These are phyloP conservation scores for Sporothrix schenckii DNA, from an alignment of 2,329 filamentous ascomycete genomes.

Conservation along the genomic window DNA sequence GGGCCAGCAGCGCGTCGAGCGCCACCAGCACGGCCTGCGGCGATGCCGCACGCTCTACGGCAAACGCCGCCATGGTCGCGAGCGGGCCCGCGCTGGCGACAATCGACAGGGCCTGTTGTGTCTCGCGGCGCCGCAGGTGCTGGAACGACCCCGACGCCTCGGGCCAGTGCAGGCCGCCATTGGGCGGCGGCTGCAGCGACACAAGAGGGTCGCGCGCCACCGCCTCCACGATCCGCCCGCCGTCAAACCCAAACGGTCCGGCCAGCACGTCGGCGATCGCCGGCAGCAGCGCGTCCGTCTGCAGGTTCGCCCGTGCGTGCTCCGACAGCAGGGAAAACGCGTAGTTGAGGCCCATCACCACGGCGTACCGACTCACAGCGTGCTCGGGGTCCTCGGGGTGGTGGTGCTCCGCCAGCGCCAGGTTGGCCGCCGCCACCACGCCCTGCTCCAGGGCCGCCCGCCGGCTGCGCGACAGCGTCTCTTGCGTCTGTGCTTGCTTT, in stretches of 20 bases:
- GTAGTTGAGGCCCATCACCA: slow-evolving; percentile 75
- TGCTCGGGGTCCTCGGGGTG: slow-evolving; percentile 42
- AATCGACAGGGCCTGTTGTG: slow-evolving; percentile 45
- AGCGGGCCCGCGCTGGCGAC: slow-evolving; percentile 69
- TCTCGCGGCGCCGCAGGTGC: slow-evolving; percentile 60
- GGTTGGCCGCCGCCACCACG: slow-evolving; percentile 72
- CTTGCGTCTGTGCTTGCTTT: slow-evolving; percentile 42
- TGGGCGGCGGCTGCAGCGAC: not conserved
- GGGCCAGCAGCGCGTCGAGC: slow-evolving; percentile 66
- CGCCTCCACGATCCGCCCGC: slow-evolving; percentile 72
- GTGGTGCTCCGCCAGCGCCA: slow-evolving; percentile 59
- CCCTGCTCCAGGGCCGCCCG: slow-evolving; percentile 71
- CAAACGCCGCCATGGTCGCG: slow-evolving; percentile 65
- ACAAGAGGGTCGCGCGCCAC: slow-evolving; percentile 62
- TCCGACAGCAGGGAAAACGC: slow-evolving; percentile 72
- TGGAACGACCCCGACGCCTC: slow-evolving; percentile 62
- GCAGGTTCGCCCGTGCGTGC: slow-evolving; percentile 58
- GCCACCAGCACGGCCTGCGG: slow-evolving; percentile 38
- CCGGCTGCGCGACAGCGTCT: slow-evolving; percentile 65
- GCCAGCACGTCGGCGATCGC: slow-evolving; percentile 68
- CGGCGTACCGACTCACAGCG: slow-evolving; percentile 52
- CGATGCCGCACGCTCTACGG: slow-evolving; percentile 56
- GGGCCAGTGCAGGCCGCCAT: slow-evolving; percentile 64
- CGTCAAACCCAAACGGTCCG: slow-evolving; percentile 72
- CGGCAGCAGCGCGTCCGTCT: slow-evolving; percentile 72